phyloP scores from a whole-genome alignment of 768 basidiomycete genomes.

The Boletus subparvulus region DNA sequence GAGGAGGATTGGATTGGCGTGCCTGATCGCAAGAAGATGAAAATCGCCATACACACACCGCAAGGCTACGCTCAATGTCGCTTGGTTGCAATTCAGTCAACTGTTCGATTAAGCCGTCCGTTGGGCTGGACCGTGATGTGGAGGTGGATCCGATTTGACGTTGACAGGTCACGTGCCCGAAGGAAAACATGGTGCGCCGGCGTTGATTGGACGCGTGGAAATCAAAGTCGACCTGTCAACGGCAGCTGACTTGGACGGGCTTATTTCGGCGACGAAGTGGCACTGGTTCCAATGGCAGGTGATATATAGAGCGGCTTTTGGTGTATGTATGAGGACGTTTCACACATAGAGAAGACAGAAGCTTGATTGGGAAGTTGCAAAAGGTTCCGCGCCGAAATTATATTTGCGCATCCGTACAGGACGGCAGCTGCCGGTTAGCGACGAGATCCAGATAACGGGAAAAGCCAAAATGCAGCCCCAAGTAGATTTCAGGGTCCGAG shows the following conservation, averaged over 20 bases:
- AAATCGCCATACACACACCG: conserved; percentile 20
- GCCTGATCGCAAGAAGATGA: conserved; percentile 27
- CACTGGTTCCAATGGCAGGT: conserved; percentile 6
- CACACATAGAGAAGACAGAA: conserved; percentile 17
- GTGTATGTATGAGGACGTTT: conserved; percentile 13
- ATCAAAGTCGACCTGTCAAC: not conserved
- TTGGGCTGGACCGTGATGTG: conserved; percentile 11
- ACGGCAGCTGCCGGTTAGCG: conserved; percentile 31
- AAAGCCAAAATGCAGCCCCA: conserved; percentile 35
- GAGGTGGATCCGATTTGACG: not conserved
- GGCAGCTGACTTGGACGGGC: not conserved
- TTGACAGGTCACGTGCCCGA: conserved; percentile 29
- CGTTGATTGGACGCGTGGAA: conserved; percentile 11
- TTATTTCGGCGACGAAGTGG: not conserved
- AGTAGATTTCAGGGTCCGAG: conserved; percentile 36
- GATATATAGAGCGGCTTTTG: conserved; percentile 14
- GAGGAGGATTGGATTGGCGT: conserved; percentile 19
- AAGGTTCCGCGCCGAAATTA: conserved; percentile 35
- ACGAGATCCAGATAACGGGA: conserved; percentile 32
- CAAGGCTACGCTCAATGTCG: conserved; percentile 18
- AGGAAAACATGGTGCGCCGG: conserved; percentile 7
- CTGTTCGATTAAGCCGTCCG: conserved; percentile 1
- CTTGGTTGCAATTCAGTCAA: conserved; percentile 11
- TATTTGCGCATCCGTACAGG: conserved; percentile 25
- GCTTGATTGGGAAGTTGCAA: conserved; percentile 12